Evolutionary conservation across 306 rosid genomes (phyloP), one percentile per base, ranked within the genome.

Genomic region (Acmispon strigosus): DNA sequence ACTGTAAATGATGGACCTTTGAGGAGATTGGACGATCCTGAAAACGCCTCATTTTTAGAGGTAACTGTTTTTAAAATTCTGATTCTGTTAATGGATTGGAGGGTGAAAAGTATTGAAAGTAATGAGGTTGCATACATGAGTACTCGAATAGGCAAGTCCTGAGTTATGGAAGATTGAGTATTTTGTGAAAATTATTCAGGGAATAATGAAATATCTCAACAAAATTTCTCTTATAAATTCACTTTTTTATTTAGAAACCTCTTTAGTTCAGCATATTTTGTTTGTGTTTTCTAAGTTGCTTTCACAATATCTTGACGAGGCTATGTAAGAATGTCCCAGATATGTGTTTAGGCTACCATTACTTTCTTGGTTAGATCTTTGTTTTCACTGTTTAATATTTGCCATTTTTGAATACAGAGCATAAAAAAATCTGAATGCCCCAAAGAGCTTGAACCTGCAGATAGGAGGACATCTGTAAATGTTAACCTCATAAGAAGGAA

Each of bases 21-120:
- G 88, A 89, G 99, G 86, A 88, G 90, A 24, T 70, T 94, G 95
- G 99, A 94, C 4, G 97, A 94, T 83, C 99, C 99, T 70, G 92
- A 89, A 82, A 94, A 94, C 78, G 95, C 97, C 14, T 34, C 92
- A 34, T 91, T 91, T 85, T 75, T 94, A 67, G 99, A 94, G 95
- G 99, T 91, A 79, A 73, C 45, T 32, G 50, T 41, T 39, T 44
- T 70, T 36, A 11, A 36, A 52, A 18, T 22, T 74, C 41, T 55
- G 56, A 32, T 42, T 73, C 59, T 34, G 16, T 72, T 11, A 17
- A 58, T 61, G 15, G 43, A 12, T 62, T 44, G 60, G 66, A 64
- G 24, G 53, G 53, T 36, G n/a, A 37, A 72, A 47, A 54, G 55
- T 51, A 37, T 62, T 50, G 10, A 44, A 51, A 83, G 43, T 15